Conservation (phyloP, 257 asterid species). For the Cruciata laevipes region DNA sequence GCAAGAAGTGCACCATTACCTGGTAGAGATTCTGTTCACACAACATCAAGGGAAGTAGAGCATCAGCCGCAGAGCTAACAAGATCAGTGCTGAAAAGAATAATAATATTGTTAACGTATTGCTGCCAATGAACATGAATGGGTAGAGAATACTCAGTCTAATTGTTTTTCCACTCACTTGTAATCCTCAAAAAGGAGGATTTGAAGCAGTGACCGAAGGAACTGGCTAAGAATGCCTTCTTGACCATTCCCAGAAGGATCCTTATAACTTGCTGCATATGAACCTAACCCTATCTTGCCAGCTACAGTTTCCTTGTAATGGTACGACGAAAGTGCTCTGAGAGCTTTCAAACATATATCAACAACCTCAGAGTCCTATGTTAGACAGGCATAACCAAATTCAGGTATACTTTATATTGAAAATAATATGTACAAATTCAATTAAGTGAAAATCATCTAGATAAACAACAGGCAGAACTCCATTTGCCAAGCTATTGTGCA, state of each 20-base stretch:
- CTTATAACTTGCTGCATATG: slow-evolving; percentile 57
- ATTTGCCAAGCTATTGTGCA: neutral
- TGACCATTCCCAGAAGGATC: slow-evolving; percentile 60
- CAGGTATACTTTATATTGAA: neutral
- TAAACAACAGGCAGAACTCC: neutral
- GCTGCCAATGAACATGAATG: neutral
- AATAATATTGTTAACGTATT: slow-evolving; percentile 1
- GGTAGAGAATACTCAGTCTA: neutral
- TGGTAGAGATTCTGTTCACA: slow-evolving; percentile 85
- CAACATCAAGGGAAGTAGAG: slow-evolving; percentile 80
- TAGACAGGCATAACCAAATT: slow-evolving; percentile 16
- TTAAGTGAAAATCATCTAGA: neutral
- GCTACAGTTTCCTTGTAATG: slow-evolving; percentile 70
- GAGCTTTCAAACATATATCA: slow-evolving; percentile 71
- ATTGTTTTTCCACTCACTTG: slow-evolving; percentile 46
- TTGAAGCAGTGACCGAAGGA: slow-evolving; percentile 71
- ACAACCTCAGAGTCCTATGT: slow-evolving; percentile 67
- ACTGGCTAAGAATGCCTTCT: slow-evolving; percentile 74
- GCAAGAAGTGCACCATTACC: slow-evolving; percentile 34
- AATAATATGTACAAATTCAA: neutral
- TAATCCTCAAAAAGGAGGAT: slow-evolving; percentile 87
- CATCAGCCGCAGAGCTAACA: slow-evolving; percentile 85
- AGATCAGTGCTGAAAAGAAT: slow-evolving; percentile 61
- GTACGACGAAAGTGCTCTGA: slow-evolving; percentile 81
- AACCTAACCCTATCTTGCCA: slow-evolving; percentile 82